Percentiles rank a stretch among this genome's conserved stretches.
Conservation (phyloP, 2,329 filamentous ascomycete species). For the Aspergillus fischeri region DNA sequence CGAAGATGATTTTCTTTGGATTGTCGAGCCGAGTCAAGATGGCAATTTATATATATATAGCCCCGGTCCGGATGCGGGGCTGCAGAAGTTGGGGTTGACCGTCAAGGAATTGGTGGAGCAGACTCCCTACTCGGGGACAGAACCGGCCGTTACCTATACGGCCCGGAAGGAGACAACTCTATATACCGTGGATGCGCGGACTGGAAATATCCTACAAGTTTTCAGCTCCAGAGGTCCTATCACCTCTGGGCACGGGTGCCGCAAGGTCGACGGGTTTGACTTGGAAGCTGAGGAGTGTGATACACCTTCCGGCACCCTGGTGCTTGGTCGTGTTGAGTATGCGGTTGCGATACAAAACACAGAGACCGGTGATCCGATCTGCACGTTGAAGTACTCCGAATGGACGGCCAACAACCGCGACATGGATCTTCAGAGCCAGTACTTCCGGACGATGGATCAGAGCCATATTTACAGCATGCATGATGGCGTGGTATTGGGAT, state of each 20-base stretch:
- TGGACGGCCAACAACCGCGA: conserved; percentile 94
- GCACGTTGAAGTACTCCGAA: conserved; percentile 87
- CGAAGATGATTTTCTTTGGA: conserved; percentile 88
- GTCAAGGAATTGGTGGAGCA: conserved; percentile 81
- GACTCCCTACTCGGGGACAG: conserved; percentile 69
- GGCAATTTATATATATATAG: conserved; percentile 84
- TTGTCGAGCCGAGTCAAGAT: conserved; percentile 85
- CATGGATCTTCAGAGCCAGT: conserved; percentile 78
- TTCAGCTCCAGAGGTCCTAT: conserved; percentile 73
- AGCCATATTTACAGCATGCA: conserved; percentile 85
- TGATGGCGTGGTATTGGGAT: conserved; percentile 77
- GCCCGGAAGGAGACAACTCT: conserved; percentile 88
- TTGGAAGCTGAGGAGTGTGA: conserved; percentile 69
- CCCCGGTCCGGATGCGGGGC: conserved; percentile 53
- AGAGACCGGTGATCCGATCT: conserved; percentile 70
- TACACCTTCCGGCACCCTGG: conserved; percentile 68
- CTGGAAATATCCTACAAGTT: conserved; percentile 74
- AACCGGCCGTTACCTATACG: conserved; percentile 79
- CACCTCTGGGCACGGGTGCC: conserved; percentile 70
- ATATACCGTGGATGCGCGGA: conserved; percentile 82
- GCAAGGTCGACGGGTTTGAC: conserved; percentile 60
- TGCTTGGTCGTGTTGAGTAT: conserved; percentile 83
- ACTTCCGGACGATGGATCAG: conserved; percentile 73
- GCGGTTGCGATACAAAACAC: conserved; percentile 77
- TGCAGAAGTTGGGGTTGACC: conserved; percentile 47